Evolutionary conservation across 2,329 filamentous ascomycete genomes (phyloP).

Genomic region (Diaporthe caulivora): DNA sequence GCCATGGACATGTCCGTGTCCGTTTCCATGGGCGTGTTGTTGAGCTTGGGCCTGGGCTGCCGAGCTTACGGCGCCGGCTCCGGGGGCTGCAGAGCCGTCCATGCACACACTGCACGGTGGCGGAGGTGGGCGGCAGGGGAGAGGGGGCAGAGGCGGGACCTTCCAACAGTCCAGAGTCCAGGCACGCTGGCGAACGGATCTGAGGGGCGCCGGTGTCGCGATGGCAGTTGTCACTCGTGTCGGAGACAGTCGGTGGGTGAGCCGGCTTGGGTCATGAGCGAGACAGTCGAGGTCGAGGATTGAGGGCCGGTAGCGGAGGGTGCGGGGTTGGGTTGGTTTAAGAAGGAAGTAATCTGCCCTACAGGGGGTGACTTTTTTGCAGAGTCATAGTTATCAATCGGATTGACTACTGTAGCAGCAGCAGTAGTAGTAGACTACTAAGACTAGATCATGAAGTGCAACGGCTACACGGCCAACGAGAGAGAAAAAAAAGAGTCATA

Average conservation of each 20-base stretch:
- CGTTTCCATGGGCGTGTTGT: too few species aligned
- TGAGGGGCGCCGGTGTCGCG: constrained; percentile 40
- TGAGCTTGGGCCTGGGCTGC: constrained; percentile 33
- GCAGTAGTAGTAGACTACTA: too few species aligned
- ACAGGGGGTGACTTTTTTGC: not conserved
- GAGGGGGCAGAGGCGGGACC: constrained; percentile 32
- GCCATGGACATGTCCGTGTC: constrained; percentile 22
- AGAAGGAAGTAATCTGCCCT: constrained; percentile 27
- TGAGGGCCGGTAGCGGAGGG: constrained; percentile 38
- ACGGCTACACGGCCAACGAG: not conserved
- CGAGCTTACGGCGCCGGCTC: constrained; percentile 46
- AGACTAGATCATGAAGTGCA: not conserved
- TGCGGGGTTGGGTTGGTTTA: constrained; percentile 37
- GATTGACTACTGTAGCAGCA: not conserved
- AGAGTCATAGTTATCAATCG: constrained; percentile 4
- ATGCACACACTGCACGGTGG: constrained; percentile 44
- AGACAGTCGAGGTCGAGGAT: constrained; percentile 26
- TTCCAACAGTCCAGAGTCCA: constrained; percentile 30
- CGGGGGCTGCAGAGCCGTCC: constrained; percentile 52
- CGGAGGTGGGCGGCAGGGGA: constrained; percentile 13
- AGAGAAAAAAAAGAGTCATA: not conserved
- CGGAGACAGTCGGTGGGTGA: constrained; percentile 5
- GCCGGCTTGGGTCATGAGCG: constrained; percentile 35
- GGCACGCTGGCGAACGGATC: constrained; percentile 34
- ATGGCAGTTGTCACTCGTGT: constrained; percentile 35